Evolutionary conservation across 2,329 filamentous ascomycete species (phyloP).

Genomic region (Chrysoporthe deuterocubensis): DNA sequence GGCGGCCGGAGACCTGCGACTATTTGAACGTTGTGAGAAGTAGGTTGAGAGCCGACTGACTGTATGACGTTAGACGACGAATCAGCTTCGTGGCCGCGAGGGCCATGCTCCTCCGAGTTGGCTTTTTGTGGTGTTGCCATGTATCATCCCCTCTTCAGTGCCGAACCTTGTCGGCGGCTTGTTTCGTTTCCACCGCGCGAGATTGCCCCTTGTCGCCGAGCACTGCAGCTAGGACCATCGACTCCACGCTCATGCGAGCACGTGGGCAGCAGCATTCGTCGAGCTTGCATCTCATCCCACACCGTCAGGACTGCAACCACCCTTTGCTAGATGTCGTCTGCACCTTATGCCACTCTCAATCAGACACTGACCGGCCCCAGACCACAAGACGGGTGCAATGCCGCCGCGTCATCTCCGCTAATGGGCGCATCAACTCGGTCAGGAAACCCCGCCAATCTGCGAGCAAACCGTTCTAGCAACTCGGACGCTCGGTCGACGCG

Average conservation of each 20-base stretch:
- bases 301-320: background rate
- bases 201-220: background rate
- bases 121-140: too few species aligned
- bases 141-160: background rate
- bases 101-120: too few species aligned
- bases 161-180: background rate
- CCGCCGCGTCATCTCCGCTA: background rate
- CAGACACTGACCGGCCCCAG: too few species aligned
- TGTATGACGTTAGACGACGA: too few species aligned
- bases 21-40: too few species aligned
- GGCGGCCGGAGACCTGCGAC: too few species aligned
- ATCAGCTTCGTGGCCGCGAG: too few species aligned
- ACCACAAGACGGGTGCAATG: background rate
- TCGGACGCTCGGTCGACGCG: background rate
- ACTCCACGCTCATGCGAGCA: constrained; percentile 8
- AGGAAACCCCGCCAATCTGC: background rate
- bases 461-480: background rate
- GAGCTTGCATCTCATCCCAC: background rate
- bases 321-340: background rate
- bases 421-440: background rate
- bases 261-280: constrained; percentile 21
- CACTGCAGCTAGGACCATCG: background rate
- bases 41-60: too few species aligned
- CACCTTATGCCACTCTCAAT: too few species aligned
- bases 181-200: background rate